Percentiles rank a stretch among this genome's conserved stretches.
Conservation (phyloP, 805 yeast genomes). For the Danielia reshetovae region DNA sequence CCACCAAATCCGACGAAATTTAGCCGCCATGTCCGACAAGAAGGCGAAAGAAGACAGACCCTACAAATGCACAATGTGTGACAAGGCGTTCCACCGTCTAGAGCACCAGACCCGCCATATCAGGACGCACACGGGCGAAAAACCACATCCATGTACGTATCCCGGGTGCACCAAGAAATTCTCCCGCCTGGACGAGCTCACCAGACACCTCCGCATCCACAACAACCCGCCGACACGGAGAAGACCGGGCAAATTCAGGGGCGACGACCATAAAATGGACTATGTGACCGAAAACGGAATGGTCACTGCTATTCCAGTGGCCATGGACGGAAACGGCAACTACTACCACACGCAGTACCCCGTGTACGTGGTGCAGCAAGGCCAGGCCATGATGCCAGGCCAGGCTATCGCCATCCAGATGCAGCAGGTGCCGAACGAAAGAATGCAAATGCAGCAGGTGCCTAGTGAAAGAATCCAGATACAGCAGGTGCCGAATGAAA, state of each 20-base stretch:
- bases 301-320: conserved; percentile 22
- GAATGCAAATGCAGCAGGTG: conserved; percentile 4
- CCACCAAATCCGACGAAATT: too few species aligned
- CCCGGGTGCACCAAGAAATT: conserved; percentile 84
- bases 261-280: conserved; percentile 5
- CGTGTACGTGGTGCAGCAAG: conserved; percentile 29
- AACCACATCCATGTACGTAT: conserved; percentile 79
- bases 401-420: conserved; percentile 10
- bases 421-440: conserved; percentile 4
- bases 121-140: conserved; percentile 90
- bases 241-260: conserved; percentile 7
- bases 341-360: conserved; percentile 32
- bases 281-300: conserved; percentile 7
- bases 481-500: conserved; percentile 6
- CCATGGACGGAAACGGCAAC: conserved; percentile 30
- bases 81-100: conserved; percentile 79
- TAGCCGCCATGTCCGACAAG: conserved; percentile 9
- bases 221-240: conserved; percentile 42
- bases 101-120: conserved; percentile 92
- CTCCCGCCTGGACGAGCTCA: conserved; percentile 78
- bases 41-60: conserved; percentile 51
- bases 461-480: conserved; percentile 5
- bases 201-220: conserved; percentile 82
- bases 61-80: conserved; percentile 79
- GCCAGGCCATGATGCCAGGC: conserved; percentile 4